phyloP scores from a whole-genome alignment of 371 early-diverging fungal genomes.

The Mucor sp. region DNA sequence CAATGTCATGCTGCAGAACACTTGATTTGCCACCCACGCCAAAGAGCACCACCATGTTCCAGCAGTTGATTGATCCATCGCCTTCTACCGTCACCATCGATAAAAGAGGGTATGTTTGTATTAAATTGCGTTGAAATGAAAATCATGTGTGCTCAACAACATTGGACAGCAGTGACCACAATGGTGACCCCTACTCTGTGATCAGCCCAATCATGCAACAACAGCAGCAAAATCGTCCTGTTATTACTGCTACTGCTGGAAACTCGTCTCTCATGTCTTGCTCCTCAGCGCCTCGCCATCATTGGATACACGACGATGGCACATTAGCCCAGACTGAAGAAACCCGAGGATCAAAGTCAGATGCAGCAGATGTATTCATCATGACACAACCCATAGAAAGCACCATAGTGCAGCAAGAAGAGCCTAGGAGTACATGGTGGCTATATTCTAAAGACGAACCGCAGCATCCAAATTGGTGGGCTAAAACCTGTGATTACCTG shows the following conservation, averaged over 20 bases:
- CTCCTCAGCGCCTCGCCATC: background rate
- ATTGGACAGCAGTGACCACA: background rate
- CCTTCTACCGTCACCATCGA: background rate
- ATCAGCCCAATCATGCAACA: background rate
- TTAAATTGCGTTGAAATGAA: background rate
- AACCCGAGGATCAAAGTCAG: constrained; percentile 16
- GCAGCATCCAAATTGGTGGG: constrained; percentile 9
- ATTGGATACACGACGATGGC: constrained; percentile 24
- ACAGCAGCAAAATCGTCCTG: constrained; percentile 5
- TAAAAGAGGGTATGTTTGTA: constrained; percentile 3
- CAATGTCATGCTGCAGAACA: constrained; percentile 26
- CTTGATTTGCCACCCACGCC: constrained; percentile 32
- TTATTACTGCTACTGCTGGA: background rate
- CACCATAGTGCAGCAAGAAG: background rate
- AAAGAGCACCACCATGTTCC: constrained; percentile 33
- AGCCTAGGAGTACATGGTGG: constrained; percentile 15
- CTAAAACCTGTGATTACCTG: constrained; percentile 8
- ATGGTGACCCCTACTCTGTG: constrained; percentile 1
- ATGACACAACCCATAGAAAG: constrained; percentile 17
- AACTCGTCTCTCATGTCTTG: background rate
- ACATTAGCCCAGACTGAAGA: constrained; percentile 19
- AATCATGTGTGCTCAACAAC: background rate
- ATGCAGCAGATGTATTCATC: constrained; percentile 21
- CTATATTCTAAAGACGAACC: constrained; percentile 8
- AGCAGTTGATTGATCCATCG: background rate